phyloP scores from a whole-genome alignment of 1,139 yeast genomes.

The Magnusiomyces paraingens region DNA sequence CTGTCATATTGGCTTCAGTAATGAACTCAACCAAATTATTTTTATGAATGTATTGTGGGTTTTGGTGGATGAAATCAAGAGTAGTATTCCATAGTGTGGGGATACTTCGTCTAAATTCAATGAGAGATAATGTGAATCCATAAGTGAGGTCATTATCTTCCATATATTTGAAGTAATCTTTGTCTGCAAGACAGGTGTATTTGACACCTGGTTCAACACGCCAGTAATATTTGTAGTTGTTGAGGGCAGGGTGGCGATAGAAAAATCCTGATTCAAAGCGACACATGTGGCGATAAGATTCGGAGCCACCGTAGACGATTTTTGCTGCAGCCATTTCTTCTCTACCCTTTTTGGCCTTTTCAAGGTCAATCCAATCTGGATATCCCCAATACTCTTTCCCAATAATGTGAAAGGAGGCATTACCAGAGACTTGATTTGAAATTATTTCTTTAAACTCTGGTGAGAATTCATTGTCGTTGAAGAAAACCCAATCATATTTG shows the following conservation, averaged over 20 bases:
- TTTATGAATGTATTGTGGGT: conserved; percentile 60
- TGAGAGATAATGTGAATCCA: conserved; percentile 75
- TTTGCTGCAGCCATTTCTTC: conserved; percentile 51
- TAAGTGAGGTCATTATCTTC: conserved; percentile 64
- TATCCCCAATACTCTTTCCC: conserved; percentile 67
- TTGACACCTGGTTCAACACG: conserved; percentile 89
- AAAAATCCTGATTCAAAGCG: conserved; percentile 79
- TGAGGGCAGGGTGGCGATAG: conserved; percentile 62
- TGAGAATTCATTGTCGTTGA: conserved; percentile 64
- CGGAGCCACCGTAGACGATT: conserved; percentile 70
- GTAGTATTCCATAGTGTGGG: conserved; percentile 83
- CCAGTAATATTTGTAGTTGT: conserved; percentile 77
- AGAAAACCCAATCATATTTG: conserved; percentile 72
- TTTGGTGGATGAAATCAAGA: conserved; percentile 50
- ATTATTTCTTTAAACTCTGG: conserved; percentile 53
- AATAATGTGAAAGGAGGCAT: conserved; percentile 65
- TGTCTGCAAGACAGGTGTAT: conserved; percentile 62
- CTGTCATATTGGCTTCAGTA: conserved; percentile 46
- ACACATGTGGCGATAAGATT: conserved; percentile 78
- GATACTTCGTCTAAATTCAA: conserved; percentile 76
- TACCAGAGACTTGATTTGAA: conserved; percentile 77
- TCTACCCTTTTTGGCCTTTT: conserved; percentile 42
- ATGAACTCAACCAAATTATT: conserved; percentile 65
- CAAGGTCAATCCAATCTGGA: conserved; percentile 44
- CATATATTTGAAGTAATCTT: conserved; percentile 81